Evolutionary conservation across 108 stramenopile genomes (phyloP).

Genomic region (Pseudonitzschia multistriata): DNA sequence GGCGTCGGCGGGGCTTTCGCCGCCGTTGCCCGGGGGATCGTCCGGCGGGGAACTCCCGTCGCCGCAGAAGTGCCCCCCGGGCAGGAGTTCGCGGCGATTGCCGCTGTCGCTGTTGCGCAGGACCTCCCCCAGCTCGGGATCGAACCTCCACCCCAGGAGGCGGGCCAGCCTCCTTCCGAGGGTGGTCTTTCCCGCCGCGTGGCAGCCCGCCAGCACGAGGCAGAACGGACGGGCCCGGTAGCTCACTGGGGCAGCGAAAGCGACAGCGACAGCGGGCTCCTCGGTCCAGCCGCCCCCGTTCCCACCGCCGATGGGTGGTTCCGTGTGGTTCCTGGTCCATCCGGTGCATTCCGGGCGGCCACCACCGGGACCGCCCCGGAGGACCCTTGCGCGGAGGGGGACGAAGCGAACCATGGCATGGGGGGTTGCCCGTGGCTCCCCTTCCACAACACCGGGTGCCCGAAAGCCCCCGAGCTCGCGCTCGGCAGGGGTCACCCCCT

Average conservation of each 20-base stretch:
- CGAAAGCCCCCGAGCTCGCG: conserved; percentile 7
- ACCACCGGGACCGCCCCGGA: conserved; percentile 31
- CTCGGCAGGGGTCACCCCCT: conserved; percentile 17
- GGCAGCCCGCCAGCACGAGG: conserved; percentile 29
- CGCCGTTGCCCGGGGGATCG: neutral
- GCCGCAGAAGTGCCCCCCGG: conserved; percentile 26
- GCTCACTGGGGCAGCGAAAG: conserved; percentile 8
- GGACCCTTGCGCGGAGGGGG: conserved; percentile 30
- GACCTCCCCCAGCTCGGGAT: conserved; percentile 31
- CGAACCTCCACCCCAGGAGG: conserved; percentile 6
- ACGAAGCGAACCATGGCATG: conserved; percentile 18
- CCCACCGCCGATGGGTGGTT: too few relatives aligned
- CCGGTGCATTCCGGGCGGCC: too few relatives aligned
- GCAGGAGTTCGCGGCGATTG: conserved; percentile 14
- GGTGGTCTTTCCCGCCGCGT: conserved; percentile 27
- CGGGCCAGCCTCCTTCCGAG: conserved; percentile 23
- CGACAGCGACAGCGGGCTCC: conserved; percentile 20
- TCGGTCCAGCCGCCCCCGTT: too few relatives aligned
- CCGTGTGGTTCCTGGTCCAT: too few relatives aligned
- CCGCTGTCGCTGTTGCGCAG: too few relatives aligned
- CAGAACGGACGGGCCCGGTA: neutral
- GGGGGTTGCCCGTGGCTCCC: neutral
- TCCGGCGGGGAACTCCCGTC: conserved; percentile 22
- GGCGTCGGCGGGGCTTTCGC: neutral
- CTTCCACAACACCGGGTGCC: neutral